Conservation (phyloP, 2,329 filamentous ascomycete genomes). For the Colletotrichum godetiae region DNA sequence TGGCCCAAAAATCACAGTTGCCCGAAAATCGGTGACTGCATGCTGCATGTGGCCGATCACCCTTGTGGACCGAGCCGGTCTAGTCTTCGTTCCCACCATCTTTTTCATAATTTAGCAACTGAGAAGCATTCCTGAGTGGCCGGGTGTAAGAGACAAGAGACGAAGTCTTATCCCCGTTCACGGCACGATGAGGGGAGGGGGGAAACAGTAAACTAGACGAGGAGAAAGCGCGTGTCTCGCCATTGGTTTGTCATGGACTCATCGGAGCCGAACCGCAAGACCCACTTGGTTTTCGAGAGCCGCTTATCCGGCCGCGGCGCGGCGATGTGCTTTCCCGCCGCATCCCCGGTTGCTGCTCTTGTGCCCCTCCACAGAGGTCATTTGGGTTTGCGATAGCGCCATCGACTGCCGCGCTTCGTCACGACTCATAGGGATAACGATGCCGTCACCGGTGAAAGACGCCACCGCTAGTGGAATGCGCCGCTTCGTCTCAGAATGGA, state of each 20-base stretch:
- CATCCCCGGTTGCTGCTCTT: conserved; percentile 4
- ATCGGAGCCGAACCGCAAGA: conserved; percentile 32
- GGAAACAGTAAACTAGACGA: background rate
- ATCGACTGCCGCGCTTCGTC: conserved; percentile 6
- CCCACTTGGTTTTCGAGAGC: conserved; percentile 8
- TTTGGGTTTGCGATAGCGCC: conserved; percentile 17
- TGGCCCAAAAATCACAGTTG: background rate
- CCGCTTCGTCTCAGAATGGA: background rate
- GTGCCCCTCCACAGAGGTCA: conserved; percentile 24
- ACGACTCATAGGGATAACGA: background rate
- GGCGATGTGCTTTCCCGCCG: conserved; percentile 23
- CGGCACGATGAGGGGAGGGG: conserved; percentile 23
- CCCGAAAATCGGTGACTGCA: conserved; percentile 31
- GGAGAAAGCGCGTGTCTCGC: conserved; percentile 6
- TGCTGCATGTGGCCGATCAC: conserved; percentile 31
- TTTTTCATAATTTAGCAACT: conserved; percentile 10
- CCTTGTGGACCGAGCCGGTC: conserved; percentile 14
- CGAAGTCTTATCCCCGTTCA: conserved; percentile 30
- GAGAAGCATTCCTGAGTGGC: conserved; percentile 13
- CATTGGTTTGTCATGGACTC: conserved; percentile 22
- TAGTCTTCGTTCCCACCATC: conserved; percentile 26
- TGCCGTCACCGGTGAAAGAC: conserved; percentile 8
- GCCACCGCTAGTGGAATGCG: background rate
- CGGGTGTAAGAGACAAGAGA: conserved; percentile 6
- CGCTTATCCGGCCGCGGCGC: conserved; percentile 22